phyloP scores from a whole-genome alignment of 2,329 filamentous ascomycete species.

The Cladosporium sp. region DNA sequence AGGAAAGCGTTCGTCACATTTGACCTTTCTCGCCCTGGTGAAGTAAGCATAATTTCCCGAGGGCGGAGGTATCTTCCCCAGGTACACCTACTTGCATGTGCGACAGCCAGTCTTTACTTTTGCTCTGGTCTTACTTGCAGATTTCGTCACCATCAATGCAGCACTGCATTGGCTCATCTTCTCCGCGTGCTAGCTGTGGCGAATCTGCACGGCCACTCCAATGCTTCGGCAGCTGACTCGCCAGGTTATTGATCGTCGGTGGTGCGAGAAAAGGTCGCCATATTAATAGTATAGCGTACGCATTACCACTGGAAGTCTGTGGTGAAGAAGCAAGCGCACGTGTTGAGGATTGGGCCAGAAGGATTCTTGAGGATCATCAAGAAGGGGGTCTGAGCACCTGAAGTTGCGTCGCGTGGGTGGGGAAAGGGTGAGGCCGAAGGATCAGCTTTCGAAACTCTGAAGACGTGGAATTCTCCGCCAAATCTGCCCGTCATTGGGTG shows the following conservation, averaged over 20 bases:
- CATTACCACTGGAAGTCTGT: not conserved
- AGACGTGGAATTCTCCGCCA: not conserved
- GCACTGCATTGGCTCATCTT: slow-evolving; percentile 18
- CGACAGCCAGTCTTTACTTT: slow-evolving; percentile 29
- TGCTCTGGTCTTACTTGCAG: slow-evolving; percentile 9
- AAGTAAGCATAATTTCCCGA: not conserved
- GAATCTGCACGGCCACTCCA: not conserved
- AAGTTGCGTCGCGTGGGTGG: not conserved
- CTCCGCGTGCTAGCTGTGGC: slow-evolving; percentile 3
- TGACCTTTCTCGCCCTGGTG: slow-evolving; percentile 34
- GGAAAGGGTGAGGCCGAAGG: slow-evolving; percentile 16
- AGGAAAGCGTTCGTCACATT: slow-evolving; percentile 44
- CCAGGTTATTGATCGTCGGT: not conserved
- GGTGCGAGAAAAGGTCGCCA: not conserved
- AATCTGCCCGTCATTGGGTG: not conserved
- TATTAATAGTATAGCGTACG: not conserved
- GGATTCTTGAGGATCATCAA: slow-evolving; percentile 8
- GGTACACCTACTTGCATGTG: slow-evolving; percentile 34
- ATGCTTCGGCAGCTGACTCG: not conserved
- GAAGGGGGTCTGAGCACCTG: slow-evolving; percentile 4
- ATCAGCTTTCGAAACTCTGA: slow-evolving; percentile 3
- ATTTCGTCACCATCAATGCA: slow-evolving; percentile 14
- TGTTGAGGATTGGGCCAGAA: not conserved
- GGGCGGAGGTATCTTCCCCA: not conserved
- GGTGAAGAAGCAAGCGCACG: slow-evolving; percentile 1